A percentile compares a stretch with the other conserved stretches of the same genome.
These are phyloP conservation scores for Coelastrella sp. DNA, from an alignment of 139 green algal genomes.

Conservation along the genomic window DNA sequence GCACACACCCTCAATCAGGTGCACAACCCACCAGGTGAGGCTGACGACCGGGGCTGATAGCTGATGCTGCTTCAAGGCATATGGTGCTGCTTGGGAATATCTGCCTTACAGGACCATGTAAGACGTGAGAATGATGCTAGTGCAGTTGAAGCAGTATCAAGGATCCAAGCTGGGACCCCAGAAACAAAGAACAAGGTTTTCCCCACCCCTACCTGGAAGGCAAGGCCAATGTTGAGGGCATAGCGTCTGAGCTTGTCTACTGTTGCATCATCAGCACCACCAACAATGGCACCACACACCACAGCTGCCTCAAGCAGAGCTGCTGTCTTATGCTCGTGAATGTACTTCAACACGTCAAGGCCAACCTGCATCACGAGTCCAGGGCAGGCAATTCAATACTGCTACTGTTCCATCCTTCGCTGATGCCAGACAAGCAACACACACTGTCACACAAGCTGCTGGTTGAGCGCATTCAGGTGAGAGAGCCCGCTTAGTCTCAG, in stretches of 20 bases:
- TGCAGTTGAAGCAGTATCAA: too few species aligned
- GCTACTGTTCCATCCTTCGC: background rate
- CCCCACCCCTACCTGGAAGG: conserved; percentile 90
- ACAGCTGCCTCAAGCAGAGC: conserved; percentile 97
- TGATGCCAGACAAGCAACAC: too few species aligned
- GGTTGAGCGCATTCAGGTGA: background rate
- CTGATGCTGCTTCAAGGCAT: too few species aligned
- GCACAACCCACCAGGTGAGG: too few species aligned
- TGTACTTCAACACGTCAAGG: conserved; percentile 97
- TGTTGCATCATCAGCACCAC: conserved; percentile 84
- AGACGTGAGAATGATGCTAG: too few species aligned
- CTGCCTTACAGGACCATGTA: too few species aligned
- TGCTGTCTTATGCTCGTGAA: conserved; percentile 99
- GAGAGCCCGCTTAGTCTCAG: background rate
- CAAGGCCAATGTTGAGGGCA: conserved; percentile 93
- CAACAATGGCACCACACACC: conserved; percentile 91
- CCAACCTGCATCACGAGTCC: conserved; percentile 61
- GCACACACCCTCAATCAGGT: too few species aligned
- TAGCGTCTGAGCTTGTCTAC: conserved; percentile 95
- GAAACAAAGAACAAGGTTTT: background rate
- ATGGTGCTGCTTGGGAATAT: too few species aligned
- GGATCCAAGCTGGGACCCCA: too few species aligned
- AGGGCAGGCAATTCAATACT: background rate
- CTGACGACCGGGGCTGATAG: too few species aligned
- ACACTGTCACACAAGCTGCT: background rate